Conservation (phyloP, 2,329 filamentous ascomycete genomes). For the Fusarium scirpi region DNA sequence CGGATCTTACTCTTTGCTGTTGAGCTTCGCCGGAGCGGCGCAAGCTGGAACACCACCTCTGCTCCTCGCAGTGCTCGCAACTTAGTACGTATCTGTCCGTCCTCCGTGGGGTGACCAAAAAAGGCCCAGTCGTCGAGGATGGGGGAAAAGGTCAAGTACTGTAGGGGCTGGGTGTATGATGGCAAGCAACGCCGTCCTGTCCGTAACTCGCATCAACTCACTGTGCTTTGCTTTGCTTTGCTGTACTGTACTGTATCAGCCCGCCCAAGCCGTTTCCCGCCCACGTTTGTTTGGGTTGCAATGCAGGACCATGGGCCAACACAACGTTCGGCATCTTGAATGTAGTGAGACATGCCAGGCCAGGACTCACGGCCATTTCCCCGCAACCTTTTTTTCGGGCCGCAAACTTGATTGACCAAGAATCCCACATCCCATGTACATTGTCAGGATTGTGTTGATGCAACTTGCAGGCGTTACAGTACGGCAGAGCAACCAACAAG, state of each 20-base stretch:
- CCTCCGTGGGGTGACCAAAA: constrained; percentile 1
- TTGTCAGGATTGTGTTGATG: constrained; percentile 29
- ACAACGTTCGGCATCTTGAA: constrained; percentile 19
- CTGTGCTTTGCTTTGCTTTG: not conserved
- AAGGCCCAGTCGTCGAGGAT: constrained; percentile 1
- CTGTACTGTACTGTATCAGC: not conserved
- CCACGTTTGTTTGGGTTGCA: constrained; percentile 33
- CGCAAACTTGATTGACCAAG: constrained; percentile 9
- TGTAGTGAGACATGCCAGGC: constrained; percentile 12
- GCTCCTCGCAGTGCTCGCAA: not conserved
- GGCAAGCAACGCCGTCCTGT: not conserved
- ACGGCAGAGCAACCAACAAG: constrained; percentile 24
- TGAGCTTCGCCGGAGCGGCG: constrained; percentile 12
- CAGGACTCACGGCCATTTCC: constrained; percentile 26
- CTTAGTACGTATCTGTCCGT: constrained; percentile 6
- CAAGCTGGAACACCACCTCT: constrained; percentile 13
- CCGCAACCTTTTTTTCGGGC: constrained; percentile 32
- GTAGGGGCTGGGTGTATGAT: constrained; percentile 1
- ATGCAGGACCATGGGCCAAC: constrained; percentile 10
- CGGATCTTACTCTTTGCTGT: not conserved
- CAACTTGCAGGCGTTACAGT: constrained; percentile 8
- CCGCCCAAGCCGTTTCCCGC: constrained; percentile 9
- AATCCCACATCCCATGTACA: constrained; percentile 10
- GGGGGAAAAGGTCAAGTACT: not conserved
- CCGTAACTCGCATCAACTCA: not conserved